Evolutionary conservation across 129 eudicot species (phyloP), one percentile per base, ranked within the genome.

Genomic region (Logfia minima): DNA sequence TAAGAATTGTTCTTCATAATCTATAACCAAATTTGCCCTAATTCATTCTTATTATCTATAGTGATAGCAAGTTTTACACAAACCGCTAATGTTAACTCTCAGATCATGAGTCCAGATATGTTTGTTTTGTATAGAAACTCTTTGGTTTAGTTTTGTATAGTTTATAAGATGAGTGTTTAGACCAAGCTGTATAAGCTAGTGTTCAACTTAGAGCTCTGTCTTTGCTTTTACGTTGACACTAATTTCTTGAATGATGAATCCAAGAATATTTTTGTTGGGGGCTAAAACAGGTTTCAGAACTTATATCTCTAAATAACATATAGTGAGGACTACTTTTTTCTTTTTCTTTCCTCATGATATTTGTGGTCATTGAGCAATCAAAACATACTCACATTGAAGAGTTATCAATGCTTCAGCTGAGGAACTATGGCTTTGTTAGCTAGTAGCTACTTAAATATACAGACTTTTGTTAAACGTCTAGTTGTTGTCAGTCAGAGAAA

Each of bases 131-230:
- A 35, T 34, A 37, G 18, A 72, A 34, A 66, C 55, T 56, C 52
- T 56, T 37, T 45, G 13, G n/a, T 45, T 11, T 2, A 21, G 55
- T 48, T 62, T 4, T 3, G 34, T 31, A 41, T 75, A 43, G 72
- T 32, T 59, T 19, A 34, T 73, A 72, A 23, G 56, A 51, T 9
- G 19, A 52, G 74, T 65, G 59, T 66, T 24, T 63, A 60, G 68
- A 37, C 39, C 37, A 74, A 58, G 55, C 55, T 14, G 55, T 14
- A 48, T 48, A 14, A 6, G 70, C 79, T 62, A 18, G 71, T 28
- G 41, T 62, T 65, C 21, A 65, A 31, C 19, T 63, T 31, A 18
- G 21, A 65, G 32, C 45, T 65, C 31, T 65, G 70, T 29, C 21
- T 28, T 31, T 29, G 43, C 70, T 14, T 18, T 31, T 65, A 28